Conservation (phyloP, 495 filamentous ascomycete species). For the Sordaria brevicollis region DNA sequence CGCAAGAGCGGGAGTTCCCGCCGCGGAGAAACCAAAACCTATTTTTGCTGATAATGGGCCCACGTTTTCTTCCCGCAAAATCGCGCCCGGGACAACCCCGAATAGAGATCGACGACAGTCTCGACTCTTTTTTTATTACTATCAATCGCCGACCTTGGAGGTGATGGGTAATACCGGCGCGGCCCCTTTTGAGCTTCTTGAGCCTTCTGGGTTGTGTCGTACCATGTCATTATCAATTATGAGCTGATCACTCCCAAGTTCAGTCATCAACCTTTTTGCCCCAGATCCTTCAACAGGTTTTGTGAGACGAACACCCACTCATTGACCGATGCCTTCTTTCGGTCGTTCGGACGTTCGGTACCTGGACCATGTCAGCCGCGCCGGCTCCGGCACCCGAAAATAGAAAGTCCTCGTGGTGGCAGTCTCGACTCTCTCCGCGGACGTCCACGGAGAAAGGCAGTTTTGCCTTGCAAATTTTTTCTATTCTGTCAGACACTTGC, state of each 20-base stretch:
- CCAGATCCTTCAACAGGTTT: background rate
- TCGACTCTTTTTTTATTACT: background rate
- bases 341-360: background rate
- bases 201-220: background rate
- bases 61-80: background rate
- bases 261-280: background rate
- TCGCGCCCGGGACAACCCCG: background rate
- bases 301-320: background rate
- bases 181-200: background rate
- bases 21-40: conserved; percentile 20
- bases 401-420: background rate
- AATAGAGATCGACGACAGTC: background rate
- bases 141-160: background rate
- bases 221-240: conserved; percentile 12
- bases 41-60: background rate
- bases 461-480: background rate
- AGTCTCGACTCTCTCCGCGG: background rate
- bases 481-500: background rate
- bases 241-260: conserved; percentile 7
- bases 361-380: background rate
- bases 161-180: background rate
- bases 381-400: background rate
- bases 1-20: conserved; percentile 11
- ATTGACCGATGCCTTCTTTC: background rate
- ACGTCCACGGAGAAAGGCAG: conserved; percentile 10